Percentiles rank a stretch among this genome's conserved stretches.
Conservation (phyloP, 805 yeast species). For the Metschnikowia hibisci region DNA sequence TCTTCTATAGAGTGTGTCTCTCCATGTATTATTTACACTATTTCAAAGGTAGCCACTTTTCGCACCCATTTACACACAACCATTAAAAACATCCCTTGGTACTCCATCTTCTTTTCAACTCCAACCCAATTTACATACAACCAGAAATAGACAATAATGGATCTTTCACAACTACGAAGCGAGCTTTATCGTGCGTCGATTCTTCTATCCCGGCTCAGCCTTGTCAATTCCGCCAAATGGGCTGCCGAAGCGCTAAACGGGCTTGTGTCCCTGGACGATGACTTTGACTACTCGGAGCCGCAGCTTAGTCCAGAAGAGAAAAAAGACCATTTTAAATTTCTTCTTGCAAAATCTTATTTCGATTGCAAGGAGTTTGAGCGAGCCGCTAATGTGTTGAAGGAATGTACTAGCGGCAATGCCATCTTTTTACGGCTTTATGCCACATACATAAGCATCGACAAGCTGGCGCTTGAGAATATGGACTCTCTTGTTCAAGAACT, state of each 20-base stretch:
- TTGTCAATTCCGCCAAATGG: conserved; percentile 78
- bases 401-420: conserved; percentile 49
- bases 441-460: conserved; percentile 72
- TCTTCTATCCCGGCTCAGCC: conserved; percentile 51
- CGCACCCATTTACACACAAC: too few relatives aligned
- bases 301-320: conserved; percentile 29
- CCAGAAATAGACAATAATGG: background rate
- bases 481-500: conserved; percentile 58
- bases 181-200: conserved; percentile 29
- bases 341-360: conserved; percentile 70
- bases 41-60: too few relatives aligned
- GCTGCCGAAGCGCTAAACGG: conserved; percentile 75
- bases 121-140: too few relatives aligned
- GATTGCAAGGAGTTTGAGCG: conserved; percentile 83
- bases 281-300: conserved; percentile 12
- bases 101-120: too few relatives aligned
- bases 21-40: too few relatives aligned
- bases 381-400: conserved; percentile 55
- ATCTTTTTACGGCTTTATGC: conserved; percentile 67
- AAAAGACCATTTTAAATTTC: conserved; percentile 40
- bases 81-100: too few relatives aligned
- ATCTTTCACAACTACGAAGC: conserved; percentile 13
- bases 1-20: too few relatives aligned
- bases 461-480: conserved; percentile 61
- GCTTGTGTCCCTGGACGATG: conserved; percentile 25